Evolutionary conservation across 2,329 filamentous ascomycete genomes (phyloP).

Genomic region (Neophaeococcomyces mojaviensis): DNA sequence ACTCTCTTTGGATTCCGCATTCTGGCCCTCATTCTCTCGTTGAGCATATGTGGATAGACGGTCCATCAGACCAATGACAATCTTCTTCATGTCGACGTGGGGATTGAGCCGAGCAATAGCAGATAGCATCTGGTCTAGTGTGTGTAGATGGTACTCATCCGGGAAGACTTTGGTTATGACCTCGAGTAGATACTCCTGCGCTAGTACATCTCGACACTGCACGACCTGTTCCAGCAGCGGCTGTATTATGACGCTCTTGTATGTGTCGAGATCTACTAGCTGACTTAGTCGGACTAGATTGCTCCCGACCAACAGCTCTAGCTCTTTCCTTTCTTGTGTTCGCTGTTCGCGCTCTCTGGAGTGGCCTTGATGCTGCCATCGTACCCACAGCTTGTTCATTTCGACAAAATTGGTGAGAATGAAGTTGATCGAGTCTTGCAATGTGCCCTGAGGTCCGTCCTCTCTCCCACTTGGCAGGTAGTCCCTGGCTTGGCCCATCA

Average conservation of each 20-base stretch:
- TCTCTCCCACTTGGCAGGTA: conserved; percentile 71
- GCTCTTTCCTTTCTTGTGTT: conserved; percentile 87
- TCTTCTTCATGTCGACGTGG: conserved; percentile 94
- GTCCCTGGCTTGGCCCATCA: conserved; percentile 90
- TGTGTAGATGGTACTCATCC: conserved; percentile 96
- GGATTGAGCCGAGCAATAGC: conserved; percentile 90
- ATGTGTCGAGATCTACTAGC: conserved; percentile 86
- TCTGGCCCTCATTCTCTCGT: conserved; percentile 65
- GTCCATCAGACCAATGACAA: conserved; percentile 97
- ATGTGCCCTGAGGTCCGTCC: conserved; percentile 88
- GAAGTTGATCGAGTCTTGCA: conserved; percentile 97
- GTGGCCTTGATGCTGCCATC: conserved; percentile 93
- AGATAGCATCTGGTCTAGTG: conserved; percentile 86
- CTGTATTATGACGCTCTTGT: conserved; percentile 81
- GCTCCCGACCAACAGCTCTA: conserved; percentile 91
- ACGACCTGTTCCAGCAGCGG: conserved; percentile 94
- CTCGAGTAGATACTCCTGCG: conserved; percentile 94
- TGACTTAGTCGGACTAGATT: conserved; percentile 94
- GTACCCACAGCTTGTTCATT: conserved; percentile 99
- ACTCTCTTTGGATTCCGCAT: conserved; percentile 44
- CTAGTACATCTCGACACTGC: conserved; percentile 91
- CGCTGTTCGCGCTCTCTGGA: conserved; percentile 89
- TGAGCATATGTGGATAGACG: conserved; percentile 90
- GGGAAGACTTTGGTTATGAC: conserved; percentile 99
- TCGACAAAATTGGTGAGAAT: conserved; percentile 98